Evolutionary conservation across 148 eudicot species (phyloP).

Genomic region (Rhododendron simsii): DNA sequence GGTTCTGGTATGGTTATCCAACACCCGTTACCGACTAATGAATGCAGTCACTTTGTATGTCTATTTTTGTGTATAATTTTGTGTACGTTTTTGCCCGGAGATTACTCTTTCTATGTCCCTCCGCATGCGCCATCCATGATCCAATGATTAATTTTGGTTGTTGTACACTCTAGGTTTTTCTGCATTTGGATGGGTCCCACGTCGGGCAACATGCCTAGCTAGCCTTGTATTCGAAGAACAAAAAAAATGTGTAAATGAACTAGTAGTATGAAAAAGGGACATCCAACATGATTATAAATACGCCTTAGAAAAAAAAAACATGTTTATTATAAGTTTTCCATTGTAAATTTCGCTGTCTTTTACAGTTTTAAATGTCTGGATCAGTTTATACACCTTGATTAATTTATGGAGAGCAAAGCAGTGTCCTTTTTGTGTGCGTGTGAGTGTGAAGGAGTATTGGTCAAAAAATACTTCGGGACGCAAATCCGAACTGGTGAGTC

Average conservation of each 20-base stretch:
- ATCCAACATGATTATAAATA: not conserved
- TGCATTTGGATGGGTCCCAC: not conserved
- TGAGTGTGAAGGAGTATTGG: not conserved
- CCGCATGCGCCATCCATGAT: not conserved
- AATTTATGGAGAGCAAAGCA: not conserved
- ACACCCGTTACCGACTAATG: not conserved
- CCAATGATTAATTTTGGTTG: not conserved
- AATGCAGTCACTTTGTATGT: not conserved
- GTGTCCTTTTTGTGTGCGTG: not conserved
- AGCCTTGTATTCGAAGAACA: not conserved
- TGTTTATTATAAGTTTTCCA: not conserved
- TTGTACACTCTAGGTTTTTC: not conserved
- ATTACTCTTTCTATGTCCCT: not conserved
- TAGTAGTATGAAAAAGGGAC: not conserved
- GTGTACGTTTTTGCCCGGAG: not conserved
- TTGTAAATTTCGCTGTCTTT: not conserved
- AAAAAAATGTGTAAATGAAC: not conserved
- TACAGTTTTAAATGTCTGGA: too few relatives aligned
- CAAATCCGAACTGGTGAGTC: not conserved
- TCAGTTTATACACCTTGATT: not conserved
- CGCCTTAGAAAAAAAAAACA: too few relatives aligned
- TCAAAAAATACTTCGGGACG: not conserved
- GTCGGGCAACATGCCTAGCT: not conserved
- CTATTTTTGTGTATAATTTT: not conserved
- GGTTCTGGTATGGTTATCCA: not conserved